phyloP scores from a whole-genome alignment of 2,329 filamentous ascomycete genomes.

The Paramyrothecium sp. region DNA sequence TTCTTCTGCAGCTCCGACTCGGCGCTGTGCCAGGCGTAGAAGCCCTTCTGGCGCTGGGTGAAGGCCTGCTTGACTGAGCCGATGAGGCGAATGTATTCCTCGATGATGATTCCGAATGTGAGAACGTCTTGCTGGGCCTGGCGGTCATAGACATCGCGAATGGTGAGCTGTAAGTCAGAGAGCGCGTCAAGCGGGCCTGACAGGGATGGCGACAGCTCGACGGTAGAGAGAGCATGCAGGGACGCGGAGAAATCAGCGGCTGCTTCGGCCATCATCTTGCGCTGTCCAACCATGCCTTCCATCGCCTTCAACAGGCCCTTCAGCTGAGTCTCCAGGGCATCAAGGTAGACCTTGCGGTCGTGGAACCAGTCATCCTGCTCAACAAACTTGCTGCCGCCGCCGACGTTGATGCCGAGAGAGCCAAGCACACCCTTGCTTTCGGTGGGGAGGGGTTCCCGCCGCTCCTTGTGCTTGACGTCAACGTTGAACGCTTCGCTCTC shows the following conservation, averaged over 20 bases:
- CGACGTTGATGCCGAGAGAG: slow-evolving; percentile 75
- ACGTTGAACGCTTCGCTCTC: slow-evolving; percentile 96
- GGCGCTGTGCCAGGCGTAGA: slow-evolving; percentile 88
- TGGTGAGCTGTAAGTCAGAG: slow-evolving; percentile 89
- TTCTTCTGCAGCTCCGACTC: slow-evolving; percentile 90
- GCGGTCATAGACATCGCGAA: slow-evolving; percentile 91
- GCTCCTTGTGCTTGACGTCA: slow-evolving; percentile 96
- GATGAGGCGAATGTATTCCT: slow-evolving; percentile 96
- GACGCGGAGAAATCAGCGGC: slow-evolving; percentile 92
- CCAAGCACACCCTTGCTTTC: slow-evolving; percentile 95
- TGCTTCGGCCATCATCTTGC: slow-evolving; percentile 90
- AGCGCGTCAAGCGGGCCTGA: slow-evolving; percentile 88
- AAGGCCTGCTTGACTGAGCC: slow-evolving; percentile 95
- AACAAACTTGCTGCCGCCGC: slow-evolving; percentile 82
- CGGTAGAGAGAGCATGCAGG: slow-evolving; percentile 86
- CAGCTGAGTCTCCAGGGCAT: slow-evolving; percentile 88
- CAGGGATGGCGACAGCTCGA: slow-evolving; percentile 85
- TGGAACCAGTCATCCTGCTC: slow-evolving; percentile 99
- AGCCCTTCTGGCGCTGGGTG: slow-evolving; percentile 88
- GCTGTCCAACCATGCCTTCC: slow-evolving; percentile 86
- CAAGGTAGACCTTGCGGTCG: slow-evolving; percentile 90
- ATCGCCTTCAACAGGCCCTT: slow-evolving; percentile 90
- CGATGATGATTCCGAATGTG: slow-evolving; percentile 94
- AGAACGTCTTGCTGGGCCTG: slow-evolving; percentile 96
- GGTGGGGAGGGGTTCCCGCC: slow-evolving; percentile 77